These are phyloP conservation scores for Leccinum fibrillosum DNA, from an alignment of 768 basidiomycete genomes.

Conservation along the genomic window DNA sequence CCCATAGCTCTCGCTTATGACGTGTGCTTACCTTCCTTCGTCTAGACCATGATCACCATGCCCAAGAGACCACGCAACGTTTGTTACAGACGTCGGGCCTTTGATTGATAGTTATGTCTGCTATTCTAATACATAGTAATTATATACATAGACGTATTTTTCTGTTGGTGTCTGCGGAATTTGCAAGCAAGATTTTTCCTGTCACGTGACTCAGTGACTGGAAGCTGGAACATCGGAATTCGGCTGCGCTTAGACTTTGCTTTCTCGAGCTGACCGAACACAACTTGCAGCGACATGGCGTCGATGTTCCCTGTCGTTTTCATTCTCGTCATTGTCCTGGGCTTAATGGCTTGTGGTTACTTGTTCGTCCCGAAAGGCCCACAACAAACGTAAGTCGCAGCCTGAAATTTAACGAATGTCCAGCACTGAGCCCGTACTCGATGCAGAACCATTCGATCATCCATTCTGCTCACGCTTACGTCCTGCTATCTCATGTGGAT, in stretches of 20 bases:
- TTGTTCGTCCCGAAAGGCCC: conserved; percentile 81
- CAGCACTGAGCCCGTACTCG: background rate
- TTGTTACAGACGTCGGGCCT: conserved; percentile 62
- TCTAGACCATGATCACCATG: conserved; percentile 91
- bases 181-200: background rate
- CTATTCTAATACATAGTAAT: conserved; percentile 1
- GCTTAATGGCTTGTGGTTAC: conserved; percentile 61
- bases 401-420: background rate
- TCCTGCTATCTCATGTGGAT: conserved; percentile 97
- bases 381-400: conserved; percentile 74
- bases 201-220: conserved; percentile 4
- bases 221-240: background rate
- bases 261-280: background rate
- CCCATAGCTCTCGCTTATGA: background rate
- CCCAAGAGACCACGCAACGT: conserved; percentile 69
- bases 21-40: conserved; percentile 3
- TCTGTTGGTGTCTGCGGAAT: background rate
- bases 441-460: conserved; percentile 77
- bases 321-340: conserved; percentile 60
- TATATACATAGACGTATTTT: conserved; percentile 6
- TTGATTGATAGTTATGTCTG: conserved; percentile 35
- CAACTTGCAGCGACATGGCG: conserved; percentile 46
- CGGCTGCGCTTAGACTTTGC: background rate
- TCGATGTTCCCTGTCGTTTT: conserved; percentile 68
- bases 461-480: conserved; percentile 69